A percentile compares a stretch with the other conserved stretches of the same genome.
Evolutionary conservation across 257 asterid genomes (phyloP).

Genomic region (Cruciata laevipes): DNA sequence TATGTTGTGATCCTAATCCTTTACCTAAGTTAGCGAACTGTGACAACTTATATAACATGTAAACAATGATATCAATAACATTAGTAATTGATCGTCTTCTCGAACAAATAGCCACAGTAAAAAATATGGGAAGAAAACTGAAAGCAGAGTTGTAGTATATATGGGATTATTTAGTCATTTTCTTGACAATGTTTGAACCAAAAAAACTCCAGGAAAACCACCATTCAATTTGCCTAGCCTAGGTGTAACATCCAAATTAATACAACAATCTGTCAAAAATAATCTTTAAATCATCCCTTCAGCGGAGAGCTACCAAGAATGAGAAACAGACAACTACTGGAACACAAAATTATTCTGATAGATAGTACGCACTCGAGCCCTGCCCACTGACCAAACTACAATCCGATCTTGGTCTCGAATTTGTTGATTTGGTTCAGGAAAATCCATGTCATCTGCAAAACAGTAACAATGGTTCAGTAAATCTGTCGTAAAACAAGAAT

Average conservation of each 20-base stretch:
- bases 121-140: background rate
- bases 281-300: slow-evolving; percentile 9
- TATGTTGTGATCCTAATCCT: too few species aligned
- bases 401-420: slow-evolving; percentile 46
- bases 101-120: too few species aligned
- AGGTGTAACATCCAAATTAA: slow-evolving; percentile 4
- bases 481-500: background rate
- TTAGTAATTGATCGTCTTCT: too few species aligned
- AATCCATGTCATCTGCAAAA: slow-evolving; percentile 91
- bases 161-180: background rate
- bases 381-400: slow-evolving; percentile 26
- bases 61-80: too few species aligned
- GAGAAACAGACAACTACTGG: slow-evolving; percentile 13
- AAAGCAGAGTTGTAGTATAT: background rate
- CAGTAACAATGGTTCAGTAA: background rate
- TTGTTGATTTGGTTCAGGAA: slow-evolving; percentile 87
- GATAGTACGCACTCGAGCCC: background rate
- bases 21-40: too few species aligned
- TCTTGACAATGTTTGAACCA: background rate
- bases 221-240: slow-evolving; percentile 4
- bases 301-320: slow-evolving; percentile 17
- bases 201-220: background rate
- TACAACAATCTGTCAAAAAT: slow-evolving; percentile 19
- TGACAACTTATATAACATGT: too few species aligned
- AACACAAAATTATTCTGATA: slow-evolving; percentile 27